Evolutionary conservation across 768 basidiomycete species (phyloP), one percentile per base, ranked within the genome.

Genomic region (Collybia nuda): DNA sequence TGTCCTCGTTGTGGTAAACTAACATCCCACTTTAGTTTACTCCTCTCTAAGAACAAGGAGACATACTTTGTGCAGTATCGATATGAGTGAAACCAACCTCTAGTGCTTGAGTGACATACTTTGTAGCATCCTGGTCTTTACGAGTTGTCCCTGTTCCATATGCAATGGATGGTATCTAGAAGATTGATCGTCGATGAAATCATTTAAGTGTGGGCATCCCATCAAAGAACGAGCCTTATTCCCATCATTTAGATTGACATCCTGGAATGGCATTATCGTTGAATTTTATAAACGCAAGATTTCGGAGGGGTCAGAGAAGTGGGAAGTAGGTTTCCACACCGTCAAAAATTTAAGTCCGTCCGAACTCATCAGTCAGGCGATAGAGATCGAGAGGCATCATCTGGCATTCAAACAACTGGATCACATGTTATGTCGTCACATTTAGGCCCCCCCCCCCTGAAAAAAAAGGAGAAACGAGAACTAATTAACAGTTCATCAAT

Each of bases 1-100:
- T 68, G 15, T 64, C 62, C 62, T 70, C 68, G 14, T 66, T 68
- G 21, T 60, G 48, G 48, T 76, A 75, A 35, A 65, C 79, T 69
- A 67, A 68, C 17, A 39, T 71, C 56, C 55, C 57, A 71, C 41
- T 70, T 9, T 61, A 56, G 18, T 74, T 37, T 32, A 58, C 12
- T 53, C 40, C n/a, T 71, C 60, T 2, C 6, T n/a, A 11, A 11
- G 26, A 0, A 23, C n/a, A 11, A 22, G 24, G 44, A 3, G 19
- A 36, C 57, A 15, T 42, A 64, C 62, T 41, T n/a, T 60, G 59
- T 38, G 61, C 63, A 1, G 59, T 61, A 36, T 64, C 63, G 19
- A 64, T 55, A 54, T 57, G 59, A 1, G 44, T 48, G 42, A 60
- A 60, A 5, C 56, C 56, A 5, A 42, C 21, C 22, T 60, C 49